phyloP scores from a whole-genome alignment of 805 yeast species.

The Ogataea paraovalis region DNA sequence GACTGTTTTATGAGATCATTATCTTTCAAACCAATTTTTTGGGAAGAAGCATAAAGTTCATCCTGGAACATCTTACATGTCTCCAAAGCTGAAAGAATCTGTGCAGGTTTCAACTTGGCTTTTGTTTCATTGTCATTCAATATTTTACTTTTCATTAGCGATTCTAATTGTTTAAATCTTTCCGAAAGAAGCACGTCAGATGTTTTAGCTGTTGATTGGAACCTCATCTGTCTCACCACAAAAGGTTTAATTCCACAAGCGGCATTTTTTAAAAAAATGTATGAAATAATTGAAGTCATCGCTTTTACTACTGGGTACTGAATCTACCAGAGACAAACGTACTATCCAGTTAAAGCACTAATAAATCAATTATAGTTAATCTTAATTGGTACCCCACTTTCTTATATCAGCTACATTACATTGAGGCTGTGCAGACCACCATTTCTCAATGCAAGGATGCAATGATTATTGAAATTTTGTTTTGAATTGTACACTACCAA shows the following conservation, averaged over 20 bases:
- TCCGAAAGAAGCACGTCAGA: slow-evolving; percentile 1
- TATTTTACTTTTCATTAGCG: slow-evolving; percentile 5
- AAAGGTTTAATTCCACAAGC: too few species aligned
- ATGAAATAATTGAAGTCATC: background rate
- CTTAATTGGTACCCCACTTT: too few species aligned
- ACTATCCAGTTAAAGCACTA: too few species aligned
- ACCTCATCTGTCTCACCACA: background rate
- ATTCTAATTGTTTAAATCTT: slow-evolving; percentile 1
- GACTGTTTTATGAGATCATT: slow-evolving; percentile 19
- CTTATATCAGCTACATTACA: too few species aligned
- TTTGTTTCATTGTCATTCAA: background rate
- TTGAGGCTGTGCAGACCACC: too few species aligned
- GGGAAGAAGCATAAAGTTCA: slow-evolving; percentile 19
- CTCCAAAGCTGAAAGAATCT: slow-evolving; percentile 13
- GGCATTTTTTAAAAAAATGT: too few species aligned
- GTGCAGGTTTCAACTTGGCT: slow-evolving; percentile 1
- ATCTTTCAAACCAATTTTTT: slow-evolving; percentile 18
- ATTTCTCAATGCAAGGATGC: too few species aligned
- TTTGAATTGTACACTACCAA: too few species aligned
- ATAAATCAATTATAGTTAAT: too few species aligned
- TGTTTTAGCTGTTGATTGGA: background rate
- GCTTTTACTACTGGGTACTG: too few species aligned
- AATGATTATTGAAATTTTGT: too few species aligned
- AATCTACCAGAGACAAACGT: too few species aligned
- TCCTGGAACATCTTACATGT: slow-evolving; percentile 26